Conservation (phyloP, 768 basidiomycete genomes). For the Vararia minispora region DNA sequence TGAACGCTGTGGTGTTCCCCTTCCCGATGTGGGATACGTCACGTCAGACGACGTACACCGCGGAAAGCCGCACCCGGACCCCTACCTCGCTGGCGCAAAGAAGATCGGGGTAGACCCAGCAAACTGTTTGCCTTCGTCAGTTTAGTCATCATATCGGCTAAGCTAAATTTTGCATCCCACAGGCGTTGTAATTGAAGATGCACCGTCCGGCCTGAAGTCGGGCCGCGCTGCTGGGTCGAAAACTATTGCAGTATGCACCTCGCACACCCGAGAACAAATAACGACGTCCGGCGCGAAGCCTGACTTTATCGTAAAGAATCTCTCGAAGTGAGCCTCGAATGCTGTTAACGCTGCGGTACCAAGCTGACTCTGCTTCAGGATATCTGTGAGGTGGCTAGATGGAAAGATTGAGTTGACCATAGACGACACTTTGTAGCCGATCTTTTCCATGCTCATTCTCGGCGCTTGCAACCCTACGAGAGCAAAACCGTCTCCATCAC, state of each 20-base stretch:
- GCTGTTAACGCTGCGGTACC: not conserved
- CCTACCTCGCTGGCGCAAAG: slow-evolving; percentile 71
- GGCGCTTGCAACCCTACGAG: no score
- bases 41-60: slow-evolving; percentile 60
- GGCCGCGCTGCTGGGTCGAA: slow-evolving; percentile 67
- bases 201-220: slow-evolving; percentile 68
- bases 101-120: slow-evolving; percentile 41
- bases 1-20: slow-evolving; percentile 44
- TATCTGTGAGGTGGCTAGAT: slow-evolving; percentile 33
- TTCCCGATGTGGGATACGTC: slow-evolving; percentile 50
- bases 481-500: no score
- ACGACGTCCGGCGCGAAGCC: slow-evolving; percentile 40
- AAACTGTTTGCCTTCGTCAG: slow-evolving; percentile 36
- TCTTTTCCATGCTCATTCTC: no score
- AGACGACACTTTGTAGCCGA: slow-evolving; percentile 20
- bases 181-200: slow-evolving; percentile 88
- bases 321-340: slow-evolving; percentile 42
- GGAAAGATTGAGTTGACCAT: slow-evolving; percentile 38
- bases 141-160: no score
- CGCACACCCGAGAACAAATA: slow-evolving; percentile 48
- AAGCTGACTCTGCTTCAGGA: slow-evolving; percentile 20
- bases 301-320: slow-evolving; percentile 58
- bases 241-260: slow-evolving; percentile 79
- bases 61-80: slow-evolving; percentile 85
- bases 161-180: not conserved